These are phyloP conservation scores for Stagonosporopsis rhizophila DNA, from an alignment of 2,329 filamentous ascomycete genomes.

Conservation along the genomic window DNA sequence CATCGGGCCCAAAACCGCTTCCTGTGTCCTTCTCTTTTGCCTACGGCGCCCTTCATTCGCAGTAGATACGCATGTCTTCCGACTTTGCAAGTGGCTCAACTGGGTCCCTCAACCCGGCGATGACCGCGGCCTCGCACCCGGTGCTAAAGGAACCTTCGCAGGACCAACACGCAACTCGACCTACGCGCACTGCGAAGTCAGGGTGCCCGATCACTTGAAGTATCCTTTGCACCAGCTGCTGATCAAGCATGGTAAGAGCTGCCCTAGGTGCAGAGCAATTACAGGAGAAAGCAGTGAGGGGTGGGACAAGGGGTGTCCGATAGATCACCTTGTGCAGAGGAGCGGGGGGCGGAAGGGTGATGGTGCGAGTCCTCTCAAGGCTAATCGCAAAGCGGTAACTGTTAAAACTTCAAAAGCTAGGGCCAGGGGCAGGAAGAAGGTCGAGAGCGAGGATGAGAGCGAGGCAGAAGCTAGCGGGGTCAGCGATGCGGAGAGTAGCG, in stretches of 20 bases:
- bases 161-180: constrained; percentile 60
- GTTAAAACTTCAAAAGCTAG: constrained; percentile 23
- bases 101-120: constrained; percentile 62
- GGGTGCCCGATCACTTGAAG: constrained; percentile 68
- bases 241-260: constrained; percentile 68
- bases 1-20: constrained; percentile 71
- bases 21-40: constrained; percentile 70
- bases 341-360: constrained; percentile 61
- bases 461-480: constrained; percentile 38
- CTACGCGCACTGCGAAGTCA: constrained; percentile 66
- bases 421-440: constrained; percentile 20
- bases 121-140: constrained; percentile 38
- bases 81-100: constrained; percentile 66
- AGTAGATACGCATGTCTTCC: constrained; percentile 72
- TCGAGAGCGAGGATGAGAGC: constrained; percentile 33
- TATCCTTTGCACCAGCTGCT: constrained; percentile 69
- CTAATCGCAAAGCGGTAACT: constrained; percentile 18
- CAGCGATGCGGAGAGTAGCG: constrained; percentile 35
- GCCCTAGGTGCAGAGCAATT: constrained; percentile 65
- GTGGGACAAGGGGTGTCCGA: constrained; percentile 70
- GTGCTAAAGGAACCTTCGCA: constrained; percentile 51
- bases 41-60: constrained; percentile 69
- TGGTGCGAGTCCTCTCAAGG: constrained; percentile 19
- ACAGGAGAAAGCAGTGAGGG: constrained; percentile 67
- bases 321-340: constrained; percentile 67